phyloP scores from a whole-genome alignment of 78 protist species.

The Dictyostelium firmibasis region DNA sequence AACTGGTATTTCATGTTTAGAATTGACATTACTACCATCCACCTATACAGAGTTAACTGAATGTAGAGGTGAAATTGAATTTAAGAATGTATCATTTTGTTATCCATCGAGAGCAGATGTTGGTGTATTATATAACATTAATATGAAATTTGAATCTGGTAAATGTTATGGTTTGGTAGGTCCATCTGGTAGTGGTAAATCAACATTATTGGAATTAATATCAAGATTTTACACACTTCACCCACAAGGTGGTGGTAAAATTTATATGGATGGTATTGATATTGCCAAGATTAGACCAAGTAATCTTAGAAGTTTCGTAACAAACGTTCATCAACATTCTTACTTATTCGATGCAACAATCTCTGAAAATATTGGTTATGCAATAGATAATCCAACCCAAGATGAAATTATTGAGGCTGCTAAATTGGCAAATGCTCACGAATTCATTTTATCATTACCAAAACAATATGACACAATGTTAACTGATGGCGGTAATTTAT shows the following conservation, averaged over 20 bases:
- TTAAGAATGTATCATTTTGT: slow-evolving; percentile 76
- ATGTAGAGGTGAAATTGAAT: slow-evolving; percentile 71
- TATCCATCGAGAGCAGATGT: slow-evolving; percentile 85
- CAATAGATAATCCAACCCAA: slow-evolving; percentile 31
- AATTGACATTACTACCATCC: slow-evolving; percentile 8
- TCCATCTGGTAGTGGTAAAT: slow-evolving; percentile 91
- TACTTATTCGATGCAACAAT: slow-evolving; percentile 83
- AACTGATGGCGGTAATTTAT: slow-evolving; percentile 85
- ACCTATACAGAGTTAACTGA: slow-evolving; percentile 1
- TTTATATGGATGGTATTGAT: slow-evolving; percentile 82
- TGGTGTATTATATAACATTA: slow-evolving; percentile 79
- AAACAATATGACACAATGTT: slow-evolving; percentile 85
- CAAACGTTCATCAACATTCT: slow-evolving; percentile 89
- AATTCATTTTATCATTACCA: slow-evolving; percentile 89
- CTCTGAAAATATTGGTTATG: slow-evolving; percentile 74
- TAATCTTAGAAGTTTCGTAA: slow-evolving; percentile 77
- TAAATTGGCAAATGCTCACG: slow-evolving; percentile 92
- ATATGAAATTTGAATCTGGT: slow-evolving; percentile 79
- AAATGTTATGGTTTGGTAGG: slow-evolving; percentile 91
- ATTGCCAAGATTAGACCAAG: slow-evolving; percentile 38
- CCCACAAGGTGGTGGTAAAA: slow-evolving; percentile 49
- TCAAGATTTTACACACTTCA: slow-evolving; percentile 66
- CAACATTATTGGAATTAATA: slow-evolving; percentile 80
- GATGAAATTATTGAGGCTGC: slow-evolving; percentile 88
- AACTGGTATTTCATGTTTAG: slow-evolving; percentile 52